A percentile compares a stretch with the other conserved stretches of the same genome.
Conservation (phyloP, 352 stramenopile species). For the Phytophthora idaei region DNA sequence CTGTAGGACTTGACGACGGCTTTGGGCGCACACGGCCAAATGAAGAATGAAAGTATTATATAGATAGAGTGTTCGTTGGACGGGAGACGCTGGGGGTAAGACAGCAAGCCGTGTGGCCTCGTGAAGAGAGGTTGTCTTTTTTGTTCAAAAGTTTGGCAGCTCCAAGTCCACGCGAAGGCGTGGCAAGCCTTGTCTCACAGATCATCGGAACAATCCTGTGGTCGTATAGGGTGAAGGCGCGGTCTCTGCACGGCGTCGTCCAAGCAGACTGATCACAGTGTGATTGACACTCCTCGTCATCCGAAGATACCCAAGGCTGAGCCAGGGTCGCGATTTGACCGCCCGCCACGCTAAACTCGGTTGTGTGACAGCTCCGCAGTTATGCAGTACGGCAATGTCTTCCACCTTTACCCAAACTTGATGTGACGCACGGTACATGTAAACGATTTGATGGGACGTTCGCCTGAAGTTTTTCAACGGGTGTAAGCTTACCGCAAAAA, state of each 20-base stretch:
- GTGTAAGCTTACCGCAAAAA: not conserved
- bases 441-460: not conserved
- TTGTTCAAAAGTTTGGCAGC: conserved; percentile 14
- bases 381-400: no score
- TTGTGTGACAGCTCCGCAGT: no score
- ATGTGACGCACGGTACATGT: conserved; percentile 15
- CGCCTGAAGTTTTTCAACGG: not conserved
- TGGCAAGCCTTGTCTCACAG: conserved; percentile 32
- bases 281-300: conserved; percentile 29
- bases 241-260: conserved; percentile 26
- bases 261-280: conserved; percentile 11
- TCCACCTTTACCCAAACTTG: conserved; percentile 1
- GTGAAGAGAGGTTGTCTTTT: conserved; percentile 1
- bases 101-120: conserved; percentile 14
- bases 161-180: conserved; percentile 18
- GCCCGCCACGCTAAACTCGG: no score
- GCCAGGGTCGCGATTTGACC: conserved; percentile 23
- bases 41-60: conserved; percentile 19
- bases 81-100: not conserved
- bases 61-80: not conserved
- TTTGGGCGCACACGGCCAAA: conserved; percentile 6
- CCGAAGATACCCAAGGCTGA: conserved; percentile 23
- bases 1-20: no score
- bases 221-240: conserved; percentile 8
- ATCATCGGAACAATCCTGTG: conserved; percentile 34